Evolutionary conservation across 768 basidiomycete species (phyloP).

Genomic region (Crepidotus variabilis): DNA sequence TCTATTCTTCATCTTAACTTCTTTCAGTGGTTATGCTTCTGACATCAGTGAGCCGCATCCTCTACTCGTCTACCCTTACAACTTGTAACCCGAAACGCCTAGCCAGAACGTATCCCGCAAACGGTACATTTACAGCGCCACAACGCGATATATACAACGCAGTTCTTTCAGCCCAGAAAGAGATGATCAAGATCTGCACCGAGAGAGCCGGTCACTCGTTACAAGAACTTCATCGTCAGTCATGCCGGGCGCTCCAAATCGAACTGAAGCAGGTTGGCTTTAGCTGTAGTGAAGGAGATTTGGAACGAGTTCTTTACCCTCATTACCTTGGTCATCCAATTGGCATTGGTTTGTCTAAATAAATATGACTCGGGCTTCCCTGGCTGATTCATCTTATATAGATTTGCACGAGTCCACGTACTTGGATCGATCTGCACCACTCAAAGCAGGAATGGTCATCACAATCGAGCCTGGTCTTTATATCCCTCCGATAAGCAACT

Average conservation of each 20-base stretch:
- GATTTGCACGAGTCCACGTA: constrained; percentile 87
- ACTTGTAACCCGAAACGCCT: constrained; percentile 6
- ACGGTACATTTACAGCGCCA: constrained; percentile 71
- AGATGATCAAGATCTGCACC: constrained; percentile 57
- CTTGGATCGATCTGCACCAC: constrained; percentile 50
- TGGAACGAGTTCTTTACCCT: constrained; percentile 82
- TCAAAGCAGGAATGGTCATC: constrained; percentile 85
- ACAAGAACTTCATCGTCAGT: constrained; percentile 73
- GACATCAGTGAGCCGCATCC: constrained; percentile 73
- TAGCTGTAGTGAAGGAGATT: constrained; percentile 43
- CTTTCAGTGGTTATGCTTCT: constrained; percentile 79
- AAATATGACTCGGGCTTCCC: not conserved
- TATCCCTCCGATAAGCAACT: constrained; percentile 74
- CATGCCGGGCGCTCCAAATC: constrained; percentile 57
- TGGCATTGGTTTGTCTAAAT: constrained; percentile 71
- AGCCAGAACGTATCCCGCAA: constrained; percentile 88
- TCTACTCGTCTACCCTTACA: not conserved
- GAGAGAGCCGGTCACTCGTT: constrained; percentile 55
- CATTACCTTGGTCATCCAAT: constrained; percentile 92
- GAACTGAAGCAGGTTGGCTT: constrained; percentile 83
- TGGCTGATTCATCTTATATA: constrained; percentile 23
- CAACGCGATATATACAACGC: constrained; percentile 86
- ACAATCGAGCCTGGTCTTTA: constrained; percentile 93
- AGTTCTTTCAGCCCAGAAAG: constrained; percentile 69
- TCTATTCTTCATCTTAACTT: not conserved